These are phyloP conservation scores for Monotropa hypopitys DNA, from an alignment of 179 eudicot genomes.

Conservation along the genomic window DNA sequence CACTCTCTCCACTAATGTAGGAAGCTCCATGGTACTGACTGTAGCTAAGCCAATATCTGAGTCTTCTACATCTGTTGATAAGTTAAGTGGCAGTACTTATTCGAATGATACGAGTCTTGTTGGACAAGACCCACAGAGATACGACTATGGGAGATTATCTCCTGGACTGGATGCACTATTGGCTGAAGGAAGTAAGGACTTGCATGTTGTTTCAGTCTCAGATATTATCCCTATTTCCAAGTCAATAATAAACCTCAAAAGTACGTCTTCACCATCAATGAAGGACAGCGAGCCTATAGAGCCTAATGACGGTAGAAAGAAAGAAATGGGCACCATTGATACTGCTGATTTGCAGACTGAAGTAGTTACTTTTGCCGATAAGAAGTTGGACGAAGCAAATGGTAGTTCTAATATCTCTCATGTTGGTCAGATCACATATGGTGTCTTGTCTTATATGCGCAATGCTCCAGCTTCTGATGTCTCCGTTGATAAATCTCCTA, in stretches of 20 bases:
- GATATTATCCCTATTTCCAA: constrained; percentile 18
- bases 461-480: constrained; percentile 13
- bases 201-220: constrained; percentile 21
- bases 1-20: constrained; percentile 20
- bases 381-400: constrained; percentile 12
- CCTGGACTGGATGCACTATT: constrained; percentile 58
- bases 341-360: constrained; percentile 13
- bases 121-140: constrained; percentile 36
- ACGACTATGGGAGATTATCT: constrained; percentile 67
- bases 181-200: constrained; percentile 43
- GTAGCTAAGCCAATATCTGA: constrained; percentile 20
- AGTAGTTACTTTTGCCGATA: constrained; percentile 14
- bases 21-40: constrained; percentile 57
- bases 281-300: constrained; percentile 6
- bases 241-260: constrained; percentile 14
- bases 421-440: constrained; percentile 8
- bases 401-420: constrained; percentile 12
- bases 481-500: constrained; percentile 18
- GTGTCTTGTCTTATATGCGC: constrained; percentile 4
- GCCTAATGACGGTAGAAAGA: constrained; percentile 12
- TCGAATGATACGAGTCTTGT: constrained; percentile 90
- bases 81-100: constrained; percentile 26
- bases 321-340: constrained; percentile 7
- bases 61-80: constrained; percentile 25
- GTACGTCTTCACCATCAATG: constrained; percentile 9